These are phyloP conservation scores for Colletotrichum sidae DNA, from an alignment of 2,329 filamentous ascomycete genomes.

Conservation along the genomic window DNA sequence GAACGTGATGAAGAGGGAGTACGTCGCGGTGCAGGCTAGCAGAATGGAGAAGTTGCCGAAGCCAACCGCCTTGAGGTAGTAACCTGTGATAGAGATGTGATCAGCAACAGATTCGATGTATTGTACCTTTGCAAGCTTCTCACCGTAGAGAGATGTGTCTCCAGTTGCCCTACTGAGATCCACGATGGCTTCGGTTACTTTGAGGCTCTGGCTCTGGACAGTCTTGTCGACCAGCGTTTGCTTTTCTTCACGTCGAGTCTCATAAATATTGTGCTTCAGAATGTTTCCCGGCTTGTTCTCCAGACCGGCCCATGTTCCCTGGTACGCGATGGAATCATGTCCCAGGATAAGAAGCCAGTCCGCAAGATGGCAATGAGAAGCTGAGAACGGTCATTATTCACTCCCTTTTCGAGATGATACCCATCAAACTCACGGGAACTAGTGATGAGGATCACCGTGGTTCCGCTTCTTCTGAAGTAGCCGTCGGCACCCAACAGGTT, in stretches of 20 bases:
- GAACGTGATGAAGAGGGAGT: constrained; percentile 21
- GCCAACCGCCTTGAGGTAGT: constrained; percentile 14
- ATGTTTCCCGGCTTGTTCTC: neutral
- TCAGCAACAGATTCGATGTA: neutral
- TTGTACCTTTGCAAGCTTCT: too few relatives aligned
- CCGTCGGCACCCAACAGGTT: constrained; percentile 38
- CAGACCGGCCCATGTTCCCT: constrained; percentile 19
- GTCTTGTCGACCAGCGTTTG: constrained; percentile 1
- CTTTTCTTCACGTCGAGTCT: neutral
- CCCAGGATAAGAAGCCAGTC: constrained; percentile 10
- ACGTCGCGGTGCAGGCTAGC: constrained; percentile 19
- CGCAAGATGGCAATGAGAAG: constrained; percentile 8
- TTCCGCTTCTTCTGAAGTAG: constrained; percentile 34
- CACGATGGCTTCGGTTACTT: constrained; percentile 8
- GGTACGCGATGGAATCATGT: neutral
- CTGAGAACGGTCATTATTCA: neutral
- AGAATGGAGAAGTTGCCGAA: constrained; percentile 14
- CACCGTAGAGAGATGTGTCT: constrained; percentile 30
- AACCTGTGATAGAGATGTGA: neutral
- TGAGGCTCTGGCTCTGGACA: constrained; percentile 8
- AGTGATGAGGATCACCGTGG: constrained; percentile 34
- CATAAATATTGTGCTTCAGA: neutral
- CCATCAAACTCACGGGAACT: neutral
- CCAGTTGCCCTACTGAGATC: constrained; percentile 24
- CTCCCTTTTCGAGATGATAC: neutral